phyloP scores from a whole-genome alignment of 306 rosid genomes.

The Dalbergia oliveri region DNA sequence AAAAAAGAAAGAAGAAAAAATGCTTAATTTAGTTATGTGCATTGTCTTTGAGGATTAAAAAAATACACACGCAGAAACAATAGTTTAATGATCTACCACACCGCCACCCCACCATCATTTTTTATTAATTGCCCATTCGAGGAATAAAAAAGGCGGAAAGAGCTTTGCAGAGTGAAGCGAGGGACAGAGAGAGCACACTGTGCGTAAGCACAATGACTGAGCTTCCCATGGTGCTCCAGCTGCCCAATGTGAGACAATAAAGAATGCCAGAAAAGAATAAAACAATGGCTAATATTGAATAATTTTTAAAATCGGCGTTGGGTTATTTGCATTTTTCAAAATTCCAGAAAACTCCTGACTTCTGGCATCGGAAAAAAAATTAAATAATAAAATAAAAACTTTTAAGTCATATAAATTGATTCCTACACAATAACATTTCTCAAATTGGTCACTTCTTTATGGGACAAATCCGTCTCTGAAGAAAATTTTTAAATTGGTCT shows the following conservation, averaged over 20 bases:
- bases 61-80: slow-evolving; percentile 11
- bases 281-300: no score
- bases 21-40: slow-evolving; percentile 44
- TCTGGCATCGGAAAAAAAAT: no score
- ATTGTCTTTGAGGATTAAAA: slow-evolving; percentile 39
- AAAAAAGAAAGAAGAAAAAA: background rate
- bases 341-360: no score
- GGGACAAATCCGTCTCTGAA: no score
- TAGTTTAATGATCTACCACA: slow-evolving; percentile 42
- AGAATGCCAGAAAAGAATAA: background rate
- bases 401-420: no score
- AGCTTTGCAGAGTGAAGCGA: slow-evolving; percentile 20
- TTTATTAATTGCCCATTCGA: slow-evolving; percentile 34
- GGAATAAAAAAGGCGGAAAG: background rate
- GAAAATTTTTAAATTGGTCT: no score
- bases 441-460: no score
- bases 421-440: no score
- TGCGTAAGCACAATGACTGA: slow-evolving; percentile 39
- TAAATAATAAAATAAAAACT: no score
- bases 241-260: slow-evolving; percentile 41
- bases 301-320: no score
- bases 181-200: slow-evolving; percentile 24
- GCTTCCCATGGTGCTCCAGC: slow-evolving; percentile 50
- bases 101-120: slow-evolving; percentile 41
- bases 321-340: no score